Evolutionary conservation across 1,284 basidiomycete genomes (phyloP), one percentile per base, ranked within the genome.

Genomic region (Gomphus sp.): DNA sequence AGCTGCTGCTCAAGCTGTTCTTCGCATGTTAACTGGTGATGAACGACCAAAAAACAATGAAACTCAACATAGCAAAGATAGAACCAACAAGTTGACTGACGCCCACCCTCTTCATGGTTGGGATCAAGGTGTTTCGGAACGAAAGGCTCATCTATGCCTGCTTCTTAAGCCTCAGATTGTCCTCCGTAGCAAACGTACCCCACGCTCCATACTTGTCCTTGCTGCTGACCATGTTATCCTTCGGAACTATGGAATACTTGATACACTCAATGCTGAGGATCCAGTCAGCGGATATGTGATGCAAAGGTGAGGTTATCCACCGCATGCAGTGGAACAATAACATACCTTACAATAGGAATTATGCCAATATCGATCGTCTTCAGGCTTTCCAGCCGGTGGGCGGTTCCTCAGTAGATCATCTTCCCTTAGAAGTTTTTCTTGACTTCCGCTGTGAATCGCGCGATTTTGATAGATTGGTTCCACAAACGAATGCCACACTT

Each of bases 131-230:
- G 82, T 89, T 49, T 78, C 82, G 36, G 74, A 85, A 45, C 73
- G 71, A 57, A 86, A 89, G 63, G 85, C 85, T 60, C 85, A 92
- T 68, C 88, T 91, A 65, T 88, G 91, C 65, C 76, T 96, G 28
- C 78, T 98, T 16, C 75, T 97, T 60, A 95, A 95, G 67, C 95
- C 96, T 16, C 96, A 98, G 71, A 81, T 98, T 52, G 85, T 95
- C 3, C 74, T 98, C 33, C 78, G 82, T 41, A 89, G 85, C 64
- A 82, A 88, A 47, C 73, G 76, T 0, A 77, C 80, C 48, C 71
- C 77, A 25, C 81, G 86, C 56, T 80, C 85, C 1, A 82, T 88
- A 16, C 80, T 91, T 59, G 79, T 97, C 36, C 75, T 98, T 8
- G 86, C 91, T 11, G 89, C 94, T 22, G 82, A 90, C 33, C 87